A percentile compares a stretch with the other conserved stretches of the same genome.
These are phyloP conservation scores for Metarhizium anisopliae DNA, from an alignment of 2,329 filamentous ascomycete species.

Conservation along the genomic window DNA sequence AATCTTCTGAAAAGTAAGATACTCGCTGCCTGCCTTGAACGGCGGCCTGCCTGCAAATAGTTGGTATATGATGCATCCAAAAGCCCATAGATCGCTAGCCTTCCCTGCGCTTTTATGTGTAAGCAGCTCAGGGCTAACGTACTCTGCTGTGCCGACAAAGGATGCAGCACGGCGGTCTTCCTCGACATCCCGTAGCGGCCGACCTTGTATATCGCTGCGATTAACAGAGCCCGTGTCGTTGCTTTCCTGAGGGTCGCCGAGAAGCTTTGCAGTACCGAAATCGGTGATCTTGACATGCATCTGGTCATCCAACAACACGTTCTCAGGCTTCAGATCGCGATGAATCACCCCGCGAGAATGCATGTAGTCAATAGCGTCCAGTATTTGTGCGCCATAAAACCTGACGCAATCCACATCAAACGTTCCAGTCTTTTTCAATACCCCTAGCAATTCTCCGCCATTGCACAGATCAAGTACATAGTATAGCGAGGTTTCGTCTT, in stretches of 20 bases:
- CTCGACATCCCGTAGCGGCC: conserved; percentile 27
- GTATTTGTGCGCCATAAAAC: conserved; percentile 92
- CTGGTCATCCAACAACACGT: conserved; percentile 86
- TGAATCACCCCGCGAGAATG: conserved; percentile 93
- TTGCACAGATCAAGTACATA: conserved; percentile 93
- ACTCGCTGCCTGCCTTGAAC: conserved; percentile 94
- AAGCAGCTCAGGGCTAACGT: conserved; percentile 93
- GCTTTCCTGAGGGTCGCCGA: conserved; percentile 36
- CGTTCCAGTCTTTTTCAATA: conserved; percentile 86
- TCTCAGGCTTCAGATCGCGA: conserved; percentile 92
- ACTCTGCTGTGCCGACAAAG: conserved; percentile 96
- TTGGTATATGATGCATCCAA: conserved; percentile 96
- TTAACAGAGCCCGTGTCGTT: conserved; percentile 32
- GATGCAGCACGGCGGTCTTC: conserved; percentile 76
- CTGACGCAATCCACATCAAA: conserved; percentile 92
- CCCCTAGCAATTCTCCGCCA: conserved; percentile 83
- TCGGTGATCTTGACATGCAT: conserved; percentile 99
- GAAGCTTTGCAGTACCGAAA: conserved; percentile 94
- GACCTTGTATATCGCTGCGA: conserved; percentile 25
- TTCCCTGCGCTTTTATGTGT: conserved; percentile 97
- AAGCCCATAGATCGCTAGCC: conserved; percentile 95
- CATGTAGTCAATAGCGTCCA: conserved; percentile 97
- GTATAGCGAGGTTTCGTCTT: conserved; percentile 91
- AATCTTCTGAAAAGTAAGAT: conserved; percentile 97
- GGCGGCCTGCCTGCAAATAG: conserved; percentile 90